Evolutionary conservation across 2,329 filamentous ascomycete genomes (phyloP).

Genomic region (Ceratocystis smalleyi): DNA sequence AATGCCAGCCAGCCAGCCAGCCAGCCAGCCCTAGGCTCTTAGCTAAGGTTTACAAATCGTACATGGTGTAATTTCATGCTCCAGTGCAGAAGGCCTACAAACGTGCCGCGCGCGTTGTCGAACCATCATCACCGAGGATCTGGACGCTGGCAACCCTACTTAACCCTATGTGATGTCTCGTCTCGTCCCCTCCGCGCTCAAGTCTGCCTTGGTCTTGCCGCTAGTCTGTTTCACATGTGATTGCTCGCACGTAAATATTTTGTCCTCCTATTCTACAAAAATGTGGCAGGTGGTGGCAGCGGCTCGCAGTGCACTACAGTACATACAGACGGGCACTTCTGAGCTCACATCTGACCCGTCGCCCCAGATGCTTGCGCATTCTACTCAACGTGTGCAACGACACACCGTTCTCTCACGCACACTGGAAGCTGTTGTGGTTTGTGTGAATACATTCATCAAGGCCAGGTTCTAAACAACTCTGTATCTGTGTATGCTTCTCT

Average conservation of each 20-base stretch:
- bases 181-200: no score
- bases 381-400: not conserved
- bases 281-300: no score
- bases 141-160: not conserved
- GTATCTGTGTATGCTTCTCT: conserved; percentile 1
- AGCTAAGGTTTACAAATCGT: not conserved
- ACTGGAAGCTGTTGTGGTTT: not conserved
- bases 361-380: no score
- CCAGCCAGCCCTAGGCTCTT: not conserved
- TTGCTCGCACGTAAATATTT: not conserved
- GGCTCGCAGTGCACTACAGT: no score
- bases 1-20: no score
- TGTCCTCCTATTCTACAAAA: no score
- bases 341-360: no score
- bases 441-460: not conserved
- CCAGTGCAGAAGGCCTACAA: not conserved
- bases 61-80: not conserved
- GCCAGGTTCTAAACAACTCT: not conserved
- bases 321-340: no score
- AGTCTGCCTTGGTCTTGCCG: no score
- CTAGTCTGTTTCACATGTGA: not conserved
- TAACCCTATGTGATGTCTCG: not conserved
- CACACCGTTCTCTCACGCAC: not conserved
- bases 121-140: not conserved
- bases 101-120: not conserved